Evolutionary conservation across 805 yeast genomes (phyloP).

Genomic region (Kuraishia floccosa): DNA sequence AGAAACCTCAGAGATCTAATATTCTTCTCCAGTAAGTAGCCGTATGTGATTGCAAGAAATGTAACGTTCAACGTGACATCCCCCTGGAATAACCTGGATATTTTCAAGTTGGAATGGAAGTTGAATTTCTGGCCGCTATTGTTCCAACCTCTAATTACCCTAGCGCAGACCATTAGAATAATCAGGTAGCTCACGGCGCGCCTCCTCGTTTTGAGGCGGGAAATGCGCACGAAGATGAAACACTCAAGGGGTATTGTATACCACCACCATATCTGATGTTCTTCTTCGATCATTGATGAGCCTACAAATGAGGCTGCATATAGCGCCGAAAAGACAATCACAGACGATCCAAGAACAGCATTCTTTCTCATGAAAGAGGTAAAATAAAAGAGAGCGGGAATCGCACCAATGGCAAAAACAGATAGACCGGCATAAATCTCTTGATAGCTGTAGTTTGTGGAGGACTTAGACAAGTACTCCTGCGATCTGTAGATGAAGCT

Average conservation of each 20-base stretch:
- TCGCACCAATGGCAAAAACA: slow-evolving; percentile 17
- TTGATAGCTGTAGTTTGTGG: slow-evolving; percentile 61
- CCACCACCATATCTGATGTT: slow-evolving; percentile 96
- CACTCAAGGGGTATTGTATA: slow-evolving; percentile 25
- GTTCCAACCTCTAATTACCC: slow-evolving; percentile 75
- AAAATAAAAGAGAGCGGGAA: slow-evolving; percentile 16
- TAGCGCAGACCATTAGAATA: slow-evolving; percentile 22
- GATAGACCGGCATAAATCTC: slow-evolving; percentile 33
- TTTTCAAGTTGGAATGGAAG: slow-evolving; percentile 31
- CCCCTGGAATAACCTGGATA: slow-evolving; percentile 29
- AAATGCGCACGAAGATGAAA: slow-evolving; percentile 5
- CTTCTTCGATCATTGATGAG: slow-evolving; percentile 89
- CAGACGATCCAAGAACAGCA: slow-evolving; percentile 7
- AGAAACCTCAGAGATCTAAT: no score
- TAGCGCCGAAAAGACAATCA: slow-evolving; percentile 17
- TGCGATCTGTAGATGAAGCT: slow-evolving; percentile 36
- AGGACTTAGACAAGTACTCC: slow-evolving; percentile 36
- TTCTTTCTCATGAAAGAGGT: slow-evolving; percentile 3
- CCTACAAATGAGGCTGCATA: slow-evolving; percentile 61
- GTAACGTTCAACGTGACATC: slow-evolving; percentile 15
- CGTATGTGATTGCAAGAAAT: slow-evolving; percentile 1
- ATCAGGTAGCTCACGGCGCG: slow-evolving; percentile 10
- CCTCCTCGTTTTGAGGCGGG: slow-evolving; percentile 1
- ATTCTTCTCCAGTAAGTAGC: slow-evolving; percentile 22
- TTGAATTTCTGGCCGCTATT: slow-evolving; percentile 80